Conservation (phyloP, 352 stramenopile species). For the Pythium scleroteichum region DNA sequence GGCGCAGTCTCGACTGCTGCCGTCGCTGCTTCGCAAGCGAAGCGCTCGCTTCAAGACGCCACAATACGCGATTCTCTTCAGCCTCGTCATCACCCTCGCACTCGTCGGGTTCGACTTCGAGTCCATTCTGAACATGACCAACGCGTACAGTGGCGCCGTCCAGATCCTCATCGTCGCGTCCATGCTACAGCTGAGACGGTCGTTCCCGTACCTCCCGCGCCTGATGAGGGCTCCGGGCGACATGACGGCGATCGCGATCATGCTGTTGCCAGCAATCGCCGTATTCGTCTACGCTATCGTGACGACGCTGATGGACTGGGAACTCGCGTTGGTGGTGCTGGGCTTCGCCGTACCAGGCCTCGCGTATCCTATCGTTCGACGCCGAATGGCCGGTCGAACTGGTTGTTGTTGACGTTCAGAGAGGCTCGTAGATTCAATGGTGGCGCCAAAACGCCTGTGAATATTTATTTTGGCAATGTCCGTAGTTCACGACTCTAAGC, state of each 20-base stretch:
- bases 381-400: not conserved
- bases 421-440: too few species aligned
- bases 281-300: slow-evolving; percentile 5
- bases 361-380: not conserved
- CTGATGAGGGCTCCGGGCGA: slow-evolving; percentile 7
- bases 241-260: not conserved
- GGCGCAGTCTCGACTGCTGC: slow-evolving; percentile 69
- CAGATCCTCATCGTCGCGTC: slow-evolving; percentile 13
- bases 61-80: slow-evolving; percentile 21
- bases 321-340: slow-evolving; percentile 12
- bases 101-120: slow-evolving; percentile 41
- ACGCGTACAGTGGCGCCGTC: slow-evolving; percentile 9
- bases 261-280: not conserved
- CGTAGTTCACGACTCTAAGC: too few species aligned
- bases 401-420: slow-evolving; percentile 15
- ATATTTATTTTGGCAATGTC: too few species aligned
- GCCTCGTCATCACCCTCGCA: slow-evolving; percentile 11
- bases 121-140: slow-evolving; percentile 39
- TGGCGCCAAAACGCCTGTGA: too few species aligned
- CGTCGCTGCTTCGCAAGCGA: slow-evolving; percentile 61
- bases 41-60: slow-evolving; percentile 18
- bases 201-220: slow-evolving; percentile 5
- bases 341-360: slow-evolving; percentile 4
- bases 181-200: slow-evolving; percentile 68
- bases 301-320: slow-evolving; percentile 9